phyloP scores from a whole-genome alignment of 148 eudicot species.

The Camellia granthamiana region DNA sequence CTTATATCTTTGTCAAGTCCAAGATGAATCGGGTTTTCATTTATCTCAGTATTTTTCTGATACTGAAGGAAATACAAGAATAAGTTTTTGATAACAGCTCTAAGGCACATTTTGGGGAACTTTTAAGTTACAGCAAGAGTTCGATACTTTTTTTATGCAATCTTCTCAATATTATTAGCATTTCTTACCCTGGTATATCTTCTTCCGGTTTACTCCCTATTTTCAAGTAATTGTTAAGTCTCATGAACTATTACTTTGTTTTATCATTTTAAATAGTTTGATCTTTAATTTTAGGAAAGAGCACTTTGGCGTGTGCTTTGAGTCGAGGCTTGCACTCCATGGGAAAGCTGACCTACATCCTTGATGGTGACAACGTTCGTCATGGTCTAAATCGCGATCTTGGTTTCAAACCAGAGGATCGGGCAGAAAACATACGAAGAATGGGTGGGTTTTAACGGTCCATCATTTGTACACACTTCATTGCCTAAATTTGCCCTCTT shows the following conservation, averaged over 20 bases:
- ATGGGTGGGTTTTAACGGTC: slow-evolving; percentile 51
- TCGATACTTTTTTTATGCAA: not conserved
- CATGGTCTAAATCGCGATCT: slow-evolving; percentile 87
- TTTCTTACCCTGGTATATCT: not conserved
- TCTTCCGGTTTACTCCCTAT: not conserved
- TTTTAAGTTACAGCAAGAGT: not conserved
- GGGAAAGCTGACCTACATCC: slow-evolving; percentile 83
- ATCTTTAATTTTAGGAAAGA: slow-evolving; percentile 55
- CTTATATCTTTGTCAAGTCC: not conserved
- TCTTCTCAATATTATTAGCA: not conserved
- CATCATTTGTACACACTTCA: not conserved
- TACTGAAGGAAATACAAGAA: not conserved
- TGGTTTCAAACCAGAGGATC: slow-evolving; percentile 76
- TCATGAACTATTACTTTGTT: not conserved
- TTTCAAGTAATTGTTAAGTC: too few relatives aligned
- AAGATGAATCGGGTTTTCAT: not conserved
- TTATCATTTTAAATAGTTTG: not conserved
- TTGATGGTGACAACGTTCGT: slow-evolving; percentile 94
- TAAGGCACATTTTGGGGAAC: not conserved
- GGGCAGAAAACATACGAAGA: slow-evolving; percentile 87
- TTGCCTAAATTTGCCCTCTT: not conserved
- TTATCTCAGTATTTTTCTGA: not conserved
- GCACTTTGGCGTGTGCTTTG: slow-evolving; percentile 91
- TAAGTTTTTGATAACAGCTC: not conserved
- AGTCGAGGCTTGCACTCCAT: slow-evolving; percentile 61